Evolutionary conservation across 2,329 filamentous ascomycete genomes (phyloP).

Genomic region (Alternaria conjuncta): DNA sequence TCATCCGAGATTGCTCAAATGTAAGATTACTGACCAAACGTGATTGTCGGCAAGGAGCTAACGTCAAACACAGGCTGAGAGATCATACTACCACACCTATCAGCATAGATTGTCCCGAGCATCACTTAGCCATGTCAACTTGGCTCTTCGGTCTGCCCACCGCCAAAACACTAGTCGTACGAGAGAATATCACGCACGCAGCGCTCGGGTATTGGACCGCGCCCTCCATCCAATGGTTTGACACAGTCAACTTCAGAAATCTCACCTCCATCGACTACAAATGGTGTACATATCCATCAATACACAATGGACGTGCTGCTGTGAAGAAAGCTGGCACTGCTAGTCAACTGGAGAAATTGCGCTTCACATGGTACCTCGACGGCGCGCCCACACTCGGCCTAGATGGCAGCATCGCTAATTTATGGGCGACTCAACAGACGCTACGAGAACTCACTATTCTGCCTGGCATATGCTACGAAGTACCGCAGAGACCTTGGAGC

Average conservation of each 20-base stretch:
- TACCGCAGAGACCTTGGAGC: background rate
- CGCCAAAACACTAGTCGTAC: background rate
- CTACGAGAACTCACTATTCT: background rate
- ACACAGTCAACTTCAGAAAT: background rate
- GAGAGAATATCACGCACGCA: background rate
- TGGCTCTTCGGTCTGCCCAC: background rate
- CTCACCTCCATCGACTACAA: background rate
- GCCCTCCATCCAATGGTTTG: background rate
- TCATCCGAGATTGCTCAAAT: background rate
- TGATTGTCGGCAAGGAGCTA: background rate
- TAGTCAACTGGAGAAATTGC: background rate
- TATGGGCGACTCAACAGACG: background rate
- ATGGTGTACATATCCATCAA: background rate
- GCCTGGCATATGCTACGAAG: background rate
- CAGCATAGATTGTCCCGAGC: background rate
- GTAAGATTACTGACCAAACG: background rate
- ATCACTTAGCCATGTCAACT: background rate
- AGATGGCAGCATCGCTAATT: background rate
- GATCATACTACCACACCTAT: background rate
- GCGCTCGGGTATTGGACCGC: rapidly evolving
- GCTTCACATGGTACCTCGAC: background rate
- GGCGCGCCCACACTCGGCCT: background rate
- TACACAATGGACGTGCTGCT: too few species aligned
- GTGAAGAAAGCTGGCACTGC: background rate
- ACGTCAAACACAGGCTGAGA: background rate